Conservation (phyloP, 2,329 filamentous ascomycete genomes). For the Trichoderma sp. region DNA sequence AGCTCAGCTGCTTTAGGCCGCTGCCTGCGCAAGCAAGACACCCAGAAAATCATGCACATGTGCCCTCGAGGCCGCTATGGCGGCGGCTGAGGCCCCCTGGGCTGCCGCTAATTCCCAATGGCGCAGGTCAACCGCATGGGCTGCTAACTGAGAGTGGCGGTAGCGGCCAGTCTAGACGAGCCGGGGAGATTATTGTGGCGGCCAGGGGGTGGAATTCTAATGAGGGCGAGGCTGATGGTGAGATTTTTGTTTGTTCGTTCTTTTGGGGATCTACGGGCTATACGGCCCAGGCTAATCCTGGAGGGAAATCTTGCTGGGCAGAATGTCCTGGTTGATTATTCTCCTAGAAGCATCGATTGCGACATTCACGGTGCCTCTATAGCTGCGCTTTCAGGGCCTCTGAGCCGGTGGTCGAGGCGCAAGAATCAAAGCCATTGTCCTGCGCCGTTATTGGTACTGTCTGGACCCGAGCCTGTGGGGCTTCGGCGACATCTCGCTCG, state of each 20-base stretch:
- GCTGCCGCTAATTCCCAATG: conserved; percentile 19
- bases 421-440: conserved; percentile 3
- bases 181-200: conserved; percentile 1
- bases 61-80: conserved; percentile 1
- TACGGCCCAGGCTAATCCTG: not conserved
- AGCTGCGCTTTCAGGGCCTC: not conserved
- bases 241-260: not conserved
- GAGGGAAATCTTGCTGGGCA: not conserved
- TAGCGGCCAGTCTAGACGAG: conserved; percentile 3
- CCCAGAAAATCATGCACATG: not conserved
- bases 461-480: not conserved
- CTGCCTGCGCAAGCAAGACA: not conserved
- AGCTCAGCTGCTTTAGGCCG: conserved; percentile 6
- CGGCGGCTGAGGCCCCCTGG: conserved; percentile 17
- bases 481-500: not conserved
- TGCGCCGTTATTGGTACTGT: conserved; percentile 5
- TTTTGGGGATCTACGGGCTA: not conserved
- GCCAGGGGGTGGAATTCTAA: conserved; percentile 16
- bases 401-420: not conserved
- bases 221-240: not conserved
- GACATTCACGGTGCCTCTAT: not conserved
- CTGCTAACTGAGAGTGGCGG: conserved; percentile 19
- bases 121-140: conserved; percentile 14
- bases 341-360: not conserved
- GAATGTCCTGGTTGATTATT: not conserved